Evolutionary conservation across 768 basidiomycete species (phyloP).

Genomic region (Hemileccinum impolitum): DNA sequence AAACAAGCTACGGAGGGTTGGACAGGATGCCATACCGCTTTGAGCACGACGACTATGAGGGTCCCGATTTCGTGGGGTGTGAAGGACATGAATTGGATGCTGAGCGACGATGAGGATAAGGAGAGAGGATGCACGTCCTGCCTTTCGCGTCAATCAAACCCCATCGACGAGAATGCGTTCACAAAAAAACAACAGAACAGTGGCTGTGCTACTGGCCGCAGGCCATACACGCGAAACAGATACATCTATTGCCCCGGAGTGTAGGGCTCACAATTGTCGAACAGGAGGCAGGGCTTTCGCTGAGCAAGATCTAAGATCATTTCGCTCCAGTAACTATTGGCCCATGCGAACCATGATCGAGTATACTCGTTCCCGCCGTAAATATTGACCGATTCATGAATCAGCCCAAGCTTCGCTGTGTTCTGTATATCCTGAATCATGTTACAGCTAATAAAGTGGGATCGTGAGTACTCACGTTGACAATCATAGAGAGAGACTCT

Average conservation of each 20-base stretch:
- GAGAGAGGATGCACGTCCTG: constrained; percentile 12
- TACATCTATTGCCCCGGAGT: constrained; percentile 42
- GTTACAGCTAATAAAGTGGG: not conserved
- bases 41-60: constrained; percentile 87
- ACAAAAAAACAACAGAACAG: constrained; percentile 8
- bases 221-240: not conserved
- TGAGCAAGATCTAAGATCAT: constrained; percentile 76
- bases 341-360: constrained; percentile 80
- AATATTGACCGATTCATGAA: constrained; percentile 72
- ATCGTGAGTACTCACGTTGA: constrained; percentile 49
- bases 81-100: constrained; percentile 46
- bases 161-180: constrained; percentile 9
- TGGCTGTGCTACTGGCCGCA: constrained; percentile 19
- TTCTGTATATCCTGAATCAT: constrained; percentile 41
- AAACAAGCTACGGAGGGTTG: constrained; percentile 1
- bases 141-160: constrained; percentile 16
- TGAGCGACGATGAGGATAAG: constrained; percentile 1
- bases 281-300: constrained; percentile 66
- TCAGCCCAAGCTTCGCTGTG: constrained; percentile 70
- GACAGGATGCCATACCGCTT: constrained; percentile 66
- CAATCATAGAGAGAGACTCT: constrained; percentile 57
- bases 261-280: constrained; percentile 55
- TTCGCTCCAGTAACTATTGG: constrained; percentile 80
- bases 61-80: constrained; percentile 82
- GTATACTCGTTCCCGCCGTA: constrained; percentile 57